Conservation (phyloP, 2,329 filamentous ascomycete species). For the Penicillium capsulatum region DNA sequence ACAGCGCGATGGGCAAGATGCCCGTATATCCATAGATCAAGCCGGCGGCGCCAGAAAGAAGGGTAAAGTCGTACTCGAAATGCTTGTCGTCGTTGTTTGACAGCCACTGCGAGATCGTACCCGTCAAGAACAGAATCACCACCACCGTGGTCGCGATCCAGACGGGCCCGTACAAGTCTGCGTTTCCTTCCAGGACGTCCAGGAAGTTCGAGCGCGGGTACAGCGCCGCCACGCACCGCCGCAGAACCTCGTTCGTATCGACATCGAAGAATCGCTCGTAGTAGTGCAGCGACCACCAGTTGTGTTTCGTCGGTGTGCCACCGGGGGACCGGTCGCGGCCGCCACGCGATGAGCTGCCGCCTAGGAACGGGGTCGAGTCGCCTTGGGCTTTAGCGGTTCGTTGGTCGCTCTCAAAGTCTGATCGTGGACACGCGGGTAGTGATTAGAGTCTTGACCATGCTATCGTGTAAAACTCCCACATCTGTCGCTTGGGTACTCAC, state of each 20-base stretch:
- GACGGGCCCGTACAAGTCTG: conserved; percentile 92
- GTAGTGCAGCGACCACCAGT: conserved; percentile 87
- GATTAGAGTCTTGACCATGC: not conserved
- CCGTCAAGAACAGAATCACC: conserved; percentile 89
- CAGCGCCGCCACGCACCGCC: conserved; percentile 81
- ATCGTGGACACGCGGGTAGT: not conserved
- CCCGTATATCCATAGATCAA: conserved; percentile 93
- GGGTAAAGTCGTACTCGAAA: conserved; percentile 86
- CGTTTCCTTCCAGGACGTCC: conserved; percentile 93
- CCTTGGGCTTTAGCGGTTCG: conserved; percentile 48
- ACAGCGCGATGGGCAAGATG: conserved; percentile 77
- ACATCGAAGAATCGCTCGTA: conserved; percentile 99
- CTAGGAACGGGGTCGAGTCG: conserved; percentile 50
- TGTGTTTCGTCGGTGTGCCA: conserved; percentile 65
- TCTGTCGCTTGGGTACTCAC: conserved; percentile 39
- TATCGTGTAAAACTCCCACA: not conserved
- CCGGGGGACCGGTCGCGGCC: conserved; percentile 41
- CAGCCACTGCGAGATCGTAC: conserved; percentile 90
- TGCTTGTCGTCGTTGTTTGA: conserved; percentile 61
- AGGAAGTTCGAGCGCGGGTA: conserved; percentile 93
- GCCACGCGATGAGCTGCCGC: conserved; percentile 37
- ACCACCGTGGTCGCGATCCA: conserved; percentile 99
- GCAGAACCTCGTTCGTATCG: conserved; percentile 82
- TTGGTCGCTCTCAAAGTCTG: conserved; percentile 64
- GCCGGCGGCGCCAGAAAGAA: conserved; percentile 85